Base-by-base conservation (phyloP, 2,329 filamentous ascomycete genomes). In the Phaeophleospora eucalypticola region DNA sequence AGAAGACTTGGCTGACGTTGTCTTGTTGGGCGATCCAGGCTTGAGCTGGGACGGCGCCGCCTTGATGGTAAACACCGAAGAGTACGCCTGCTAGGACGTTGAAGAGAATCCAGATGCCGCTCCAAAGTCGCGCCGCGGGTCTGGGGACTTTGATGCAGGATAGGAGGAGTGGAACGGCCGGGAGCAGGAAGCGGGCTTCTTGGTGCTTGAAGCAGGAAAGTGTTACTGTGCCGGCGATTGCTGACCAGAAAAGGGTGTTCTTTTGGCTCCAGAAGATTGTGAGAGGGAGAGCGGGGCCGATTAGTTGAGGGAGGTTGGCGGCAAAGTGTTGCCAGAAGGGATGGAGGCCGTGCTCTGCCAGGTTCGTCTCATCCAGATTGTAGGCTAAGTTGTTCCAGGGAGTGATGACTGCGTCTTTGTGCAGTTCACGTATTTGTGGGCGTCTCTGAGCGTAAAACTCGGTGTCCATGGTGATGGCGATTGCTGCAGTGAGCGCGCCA, bases 11-110 rank as follows among this genome's bases (percentile, higher is more conserved):
- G 1, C 81, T 82, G 7, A 85, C 81, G 53, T 85, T 57, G 3
- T 80, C 75, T 54, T 86, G 82, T 45, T 79, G 79, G 60, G 82
- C 85, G 61, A 91, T 75, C 62, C 87, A 87, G 0, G 86, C 80
- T 60, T 91, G 87, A 4, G 81, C 82, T 0, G 86, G 84, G 1
- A 91, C 77, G 19, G 90, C 80, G 36, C 87, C 87, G 20, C 84
- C 87, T 68, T 91, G 87, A 65, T 91, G 87, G 61, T 88, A 91
- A 3, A 81, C 71, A n/a, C 87, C 87, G 84, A 90, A 89, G 38
- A 91, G 65, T 0, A 84, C 61, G 3, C 85, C 86, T 2, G 89
- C 73, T 4, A 79, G 64, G 2, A 79, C 49, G 61, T 90, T 90
- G 67, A 89, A 89, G 15, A 76, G 58, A 41, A 88, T 70, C 86